Evolutionary conservation across 2,329 filamentous ascomycete genomes (phyloP).

Genomic region (Paraphaeosphaeria minitans): DNA sequence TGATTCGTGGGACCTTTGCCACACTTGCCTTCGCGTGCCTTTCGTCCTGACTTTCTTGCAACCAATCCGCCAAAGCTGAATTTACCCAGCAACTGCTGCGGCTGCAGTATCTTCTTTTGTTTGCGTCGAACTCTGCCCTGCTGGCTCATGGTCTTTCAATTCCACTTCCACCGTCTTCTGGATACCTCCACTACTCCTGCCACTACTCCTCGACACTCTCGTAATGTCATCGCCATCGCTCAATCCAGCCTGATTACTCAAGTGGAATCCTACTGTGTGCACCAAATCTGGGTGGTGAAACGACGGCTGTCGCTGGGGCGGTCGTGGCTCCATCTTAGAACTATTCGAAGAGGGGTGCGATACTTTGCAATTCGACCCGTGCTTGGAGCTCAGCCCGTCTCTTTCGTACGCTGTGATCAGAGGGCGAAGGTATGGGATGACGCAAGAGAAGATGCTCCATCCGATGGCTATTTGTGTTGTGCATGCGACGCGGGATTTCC

Average conservation of each 20-base stretch:
- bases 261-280: not conserved
- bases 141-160: not conserved
- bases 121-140: not conserved
- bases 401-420: slow-evolving; percentile 20
- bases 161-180: not conserved
- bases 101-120: no score
- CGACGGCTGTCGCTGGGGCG: not conserved
- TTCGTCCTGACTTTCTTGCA: no score
- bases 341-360: not conserved
- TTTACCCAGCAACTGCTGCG: not conserved
- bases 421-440: slow-evolving; percentile 18
- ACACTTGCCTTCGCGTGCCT: no score
- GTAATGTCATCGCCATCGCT: no score
- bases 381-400: not conserved
- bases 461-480: slow-evolving; percentile 15
- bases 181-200: not conserved
- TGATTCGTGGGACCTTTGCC: no score
- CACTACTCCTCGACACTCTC: no score
- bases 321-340: not conserved
- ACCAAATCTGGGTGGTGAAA: not conserved
- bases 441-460: slow-evolving; percentile 17
- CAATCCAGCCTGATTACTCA: no score
- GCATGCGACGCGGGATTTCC: slow-evolving; percentile 10
- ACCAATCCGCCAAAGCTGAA: no score
- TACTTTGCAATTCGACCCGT: not conserved